Conservation (phyloP, 129 eudicot species). For the Flaveria brownii region DNA sequence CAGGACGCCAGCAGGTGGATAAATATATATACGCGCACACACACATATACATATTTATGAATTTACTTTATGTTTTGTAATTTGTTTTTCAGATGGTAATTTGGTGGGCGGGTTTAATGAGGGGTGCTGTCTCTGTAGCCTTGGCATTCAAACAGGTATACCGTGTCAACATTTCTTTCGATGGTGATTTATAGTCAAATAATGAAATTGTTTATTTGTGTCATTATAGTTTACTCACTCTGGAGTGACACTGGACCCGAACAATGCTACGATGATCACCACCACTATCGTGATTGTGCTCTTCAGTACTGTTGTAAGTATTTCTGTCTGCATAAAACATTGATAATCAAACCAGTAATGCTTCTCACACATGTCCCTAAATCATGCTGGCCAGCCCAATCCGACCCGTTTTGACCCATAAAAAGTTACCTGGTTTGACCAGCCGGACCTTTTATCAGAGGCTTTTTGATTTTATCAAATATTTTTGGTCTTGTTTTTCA, state of each 20-base stretch:
- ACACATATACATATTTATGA: background rate
- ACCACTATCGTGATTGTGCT: slow-evolving; percentile 75
- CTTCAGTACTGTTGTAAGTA: slow-evolving; percentile 74
- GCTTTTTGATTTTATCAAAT: too few relatives aligned
- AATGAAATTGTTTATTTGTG: slow-evolving; percentile 2
- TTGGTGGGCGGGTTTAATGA: slow-evolving; percentile 99
- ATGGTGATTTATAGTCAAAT: background rate
- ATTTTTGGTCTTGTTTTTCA: too few relatives aligned
- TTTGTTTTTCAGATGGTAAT: slow-evolving; percentile 52
- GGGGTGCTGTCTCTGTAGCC: slow-evolving; percentile 94
- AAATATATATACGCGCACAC: background rate
- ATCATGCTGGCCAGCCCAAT: background rate
- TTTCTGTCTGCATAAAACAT: background rate
- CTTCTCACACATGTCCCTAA: too few relatives aligned
- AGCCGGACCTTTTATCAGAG: background rate
- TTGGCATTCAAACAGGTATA: slow-evolving; percentile 91
- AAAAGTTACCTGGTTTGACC: background rate
- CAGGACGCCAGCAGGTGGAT: slow-evolving; percentile 65
- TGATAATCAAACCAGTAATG: background rate
- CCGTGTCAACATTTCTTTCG: background rate
- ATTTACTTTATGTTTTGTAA: background rate
- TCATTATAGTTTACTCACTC: slow-evolving; percentile 65
- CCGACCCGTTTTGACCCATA: background rate
- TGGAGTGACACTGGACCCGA: slow-evolving; percentile 69
- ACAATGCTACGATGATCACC: slow-evolving; percentile 79